Evolutionary conservation across 192 early-diverging fungal genomes (phyloP).

Genomic region (Backusella luteola): DNA sequence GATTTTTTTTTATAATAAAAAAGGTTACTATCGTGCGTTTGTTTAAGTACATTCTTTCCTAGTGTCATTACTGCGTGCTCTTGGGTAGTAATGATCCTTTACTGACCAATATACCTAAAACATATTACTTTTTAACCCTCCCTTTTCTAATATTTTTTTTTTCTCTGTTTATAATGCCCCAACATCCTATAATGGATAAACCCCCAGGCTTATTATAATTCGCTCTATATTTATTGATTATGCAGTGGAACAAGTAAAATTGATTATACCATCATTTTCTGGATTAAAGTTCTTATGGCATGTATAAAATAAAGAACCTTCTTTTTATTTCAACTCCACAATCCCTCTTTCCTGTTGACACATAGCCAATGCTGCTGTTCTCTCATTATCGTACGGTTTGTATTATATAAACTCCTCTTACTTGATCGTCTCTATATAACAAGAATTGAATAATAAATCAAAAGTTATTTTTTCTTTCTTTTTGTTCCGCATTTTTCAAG

Average conservation of each 20-base stretch:
- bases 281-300: background rate
- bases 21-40: too few relatives aligned
- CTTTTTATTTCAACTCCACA: background rate
- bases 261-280: background rate
- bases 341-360: background rate
- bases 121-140: background rate
- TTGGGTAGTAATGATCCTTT: background rate
- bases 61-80: too few relatives aligned
- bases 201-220: background rate
- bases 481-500: background rate
- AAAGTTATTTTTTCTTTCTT: background rate
- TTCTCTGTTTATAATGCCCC: background rate
- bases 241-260: slow-evolving; percentile 1
- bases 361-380: background rate
- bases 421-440: background rate
- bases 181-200: background rate
- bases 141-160: background rate
- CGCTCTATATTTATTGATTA: background rate
- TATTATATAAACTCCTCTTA: background rate
- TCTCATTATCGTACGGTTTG: background rate
- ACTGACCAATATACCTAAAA: background rate
- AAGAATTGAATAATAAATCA: background rate
- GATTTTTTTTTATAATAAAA: background rate
- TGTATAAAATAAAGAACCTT: background rate
- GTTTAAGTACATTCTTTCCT: too few relatives aligned